Evolutionary conservation across 2,329 filamentous ascomycete species (phyloP).

Genomic region (Cordyceps javanica): DNA sequence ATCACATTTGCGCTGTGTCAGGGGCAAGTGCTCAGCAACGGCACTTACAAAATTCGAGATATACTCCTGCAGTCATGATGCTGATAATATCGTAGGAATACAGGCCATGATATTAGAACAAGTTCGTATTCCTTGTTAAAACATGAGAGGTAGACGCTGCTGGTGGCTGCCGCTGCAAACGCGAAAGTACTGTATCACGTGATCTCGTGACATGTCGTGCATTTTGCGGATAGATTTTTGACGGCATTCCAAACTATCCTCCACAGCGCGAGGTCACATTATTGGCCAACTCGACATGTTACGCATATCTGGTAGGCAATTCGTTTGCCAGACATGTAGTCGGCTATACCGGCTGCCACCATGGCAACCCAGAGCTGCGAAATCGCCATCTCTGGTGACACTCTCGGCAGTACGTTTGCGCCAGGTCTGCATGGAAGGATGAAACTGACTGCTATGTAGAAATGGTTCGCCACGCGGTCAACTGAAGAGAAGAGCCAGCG

Average conservation of each 20-base stretch:
- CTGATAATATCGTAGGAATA: background rate
- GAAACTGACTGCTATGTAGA: background rate
- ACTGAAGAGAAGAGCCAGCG: background rate
- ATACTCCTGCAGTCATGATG: no score
- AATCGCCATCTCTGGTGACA: background rate
- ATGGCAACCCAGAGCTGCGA: background rate
- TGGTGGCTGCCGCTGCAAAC: background rate
- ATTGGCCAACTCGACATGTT: background rate
- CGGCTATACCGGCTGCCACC: background rate
- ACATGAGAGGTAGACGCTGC: no score
- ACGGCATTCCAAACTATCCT: background rate
- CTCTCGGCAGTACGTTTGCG: background rate
- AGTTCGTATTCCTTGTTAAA: no score
- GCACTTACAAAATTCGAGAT: no score
- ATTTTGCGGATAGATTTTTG: background rate
- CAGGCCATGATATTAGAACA: no score
- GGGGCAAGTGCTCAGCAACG: no score
- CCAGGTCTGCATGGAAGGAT: background rate
- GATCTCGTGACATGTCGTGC: background rate
- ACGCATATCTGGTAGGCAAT: background rate
- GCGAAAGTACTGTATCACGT: background rate
- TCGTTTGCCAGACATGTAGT: background rate
- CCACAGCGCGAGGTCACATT: background rate
- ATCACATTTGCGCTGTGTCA: background rate
- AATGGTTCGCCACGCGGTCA: background rate